phyloP scores from a whole-genome alignment of 1,284 basidiomycete genomes.

The Irpex sp. region DNA sequence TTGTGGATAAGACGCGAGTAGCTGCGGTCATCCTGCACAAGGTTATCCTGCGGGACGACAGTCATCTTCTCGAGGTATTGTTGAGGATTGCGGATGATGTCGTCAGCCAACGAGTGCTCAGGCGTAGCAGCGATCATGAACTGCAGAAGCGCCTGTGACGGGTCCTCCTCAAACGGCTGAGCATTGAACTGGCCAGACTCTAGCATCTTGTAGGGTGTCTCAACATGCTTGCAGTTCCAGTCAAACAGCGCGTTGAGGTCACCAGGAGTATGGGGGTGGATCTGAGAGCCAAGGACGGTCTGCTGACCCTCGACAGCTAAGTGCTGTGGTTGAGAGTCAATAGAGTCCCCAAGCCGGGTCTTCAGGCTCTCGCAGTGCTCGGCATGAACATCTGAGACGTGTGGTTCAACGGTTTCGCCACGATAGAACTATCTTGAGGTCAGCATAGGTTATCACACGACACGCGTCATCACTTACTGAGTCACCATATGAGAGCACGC shows the following conservation, averaged over 20 bases:
- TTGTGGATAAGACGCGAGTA: background rate
- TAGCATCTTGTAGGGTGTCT: slow-evolving; percentile 30
- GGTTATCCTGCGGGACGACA: slow-evolving; percentile 35
- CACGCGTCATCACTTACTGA: slow-evolving; percentile 49
- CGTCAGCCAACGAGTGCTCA: slow-evolving; percentile 39
- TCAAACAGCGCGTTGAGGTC: slow-evolving; percentile 42
- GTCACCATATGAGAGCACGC: slow-evolving; percentile 77
- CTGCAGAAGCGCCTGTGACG: slow-evolving; percentile 57
- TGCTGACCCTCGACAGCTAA: slow-evolving; percentile 31
- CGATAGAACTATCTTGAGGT: slow-evolving; percentile 54
- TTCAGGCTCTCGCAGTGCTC: slow-evolving; percentile 53
- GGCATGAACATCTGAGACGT: slow-evolving; percentile 43
- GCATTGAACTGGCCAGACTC: slow-evolving; percentile 13
- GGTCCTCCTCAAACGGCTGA: slow-evolving; percentile 32
- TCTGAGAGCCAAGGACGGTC: slow-evolving; percentile 31
- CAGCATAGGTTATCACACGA: slow-evolving; percentile 1
- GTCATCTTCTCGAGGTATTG: slow-evolving; percentile 48
- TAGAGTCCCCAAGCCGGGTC: slow-evolving; percentile 32
- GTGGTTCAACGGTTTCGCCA: slow-evolving; percentile 34
- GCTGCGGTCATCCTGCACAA: slow-evolving; percentile 1
- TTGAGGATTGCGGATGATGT: slow-evolving; percentile 51
- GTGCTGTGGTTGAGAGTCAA: slow-evolving; percentile 17
- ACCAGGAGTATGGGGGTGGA: slow-evolving; percentile 22
- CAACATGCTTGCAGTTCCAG: slow-evolving; percentile 54
- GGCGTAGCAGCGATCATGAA: slow-evolving; percentile 80